Percentiles rank a stretch among this genome's conserved stretches.
Evolutionary conservation across 2,329 filamentous ascomycete species (phyloP).

Genomic region (Corynespora cassiicola): DNA sequence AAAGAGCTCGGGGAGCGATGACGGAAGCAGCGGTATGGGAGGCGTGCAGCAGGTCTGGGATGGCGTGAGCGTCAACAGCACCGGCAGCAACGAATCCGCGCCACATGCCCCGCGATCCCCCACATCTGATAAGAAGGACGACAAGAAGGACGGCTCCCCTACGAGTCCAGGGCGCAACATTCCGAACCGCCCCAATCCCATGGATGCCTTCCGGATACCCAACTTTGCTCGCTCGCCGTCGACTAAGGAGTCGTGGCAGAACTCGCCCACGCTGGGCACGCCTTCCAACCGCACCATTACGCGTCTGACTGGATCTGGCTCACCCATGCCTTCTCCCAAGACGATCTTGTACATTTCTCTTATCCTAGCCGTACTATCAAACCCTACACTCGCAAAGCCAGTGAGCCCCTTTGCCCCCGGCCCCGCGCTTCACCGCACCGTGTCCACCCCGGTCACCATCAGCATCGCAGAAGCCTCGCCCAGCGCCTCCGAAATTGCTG

Average conservation of each 20-base stretch:
- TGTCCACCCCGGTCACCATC: slow-evolving; percentile 20
- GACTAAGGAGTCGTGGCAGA: slow-evolving; percentile 32
- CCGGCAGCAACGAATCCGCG: slow-evolving; percentile 11
- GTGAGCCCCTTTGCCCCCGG: slow-evolving; percentile 32
- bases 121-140: slow-evolving; percentile 1
- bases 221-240: slow-evolving; percentile 43
- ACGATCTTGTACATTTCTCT: slow-evolving; percentile 55
- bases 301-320: slow-evolving; percentile 45
- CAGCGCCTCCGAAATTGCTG: slow-evolving; percentile 46
- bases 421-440: slow-evolving; percentile 15
- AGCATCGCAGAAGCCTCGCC: slow-evolving; percentile 19
- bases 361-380: slow-evolving; percentile 50
- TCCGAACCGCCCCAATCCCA: slow-evolving; percentile 34
- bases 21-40: slow-evolving; percentile 19
- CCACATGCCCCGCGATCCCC: slow-evolving; percentile 1
- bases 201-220: slow-evolving; percentile 44
- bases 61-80: slow-evolving; percentile 22
- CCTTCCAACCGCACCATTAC: slow-evolving; percentile 33
- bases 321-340: slow-evolving; percentile 50
- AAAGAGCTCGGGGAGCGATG: slow-evolving; percentile 25
- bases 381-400: slow-evolving; percentile 41
- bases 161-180: slow-evolving; percentile 26
- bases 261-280: slow-evolving; percentile 22
- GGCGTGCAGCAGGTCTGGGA: slow-evolving; percentile 39
- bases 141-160: slow-evolving; percentile 16